Percentiles rank a stretch among this genome's conserved stretches.
Conservation (phyloP, 2,329 filamentous ascomycete species). For the Graphiopsis chlorocephala region DNA sequence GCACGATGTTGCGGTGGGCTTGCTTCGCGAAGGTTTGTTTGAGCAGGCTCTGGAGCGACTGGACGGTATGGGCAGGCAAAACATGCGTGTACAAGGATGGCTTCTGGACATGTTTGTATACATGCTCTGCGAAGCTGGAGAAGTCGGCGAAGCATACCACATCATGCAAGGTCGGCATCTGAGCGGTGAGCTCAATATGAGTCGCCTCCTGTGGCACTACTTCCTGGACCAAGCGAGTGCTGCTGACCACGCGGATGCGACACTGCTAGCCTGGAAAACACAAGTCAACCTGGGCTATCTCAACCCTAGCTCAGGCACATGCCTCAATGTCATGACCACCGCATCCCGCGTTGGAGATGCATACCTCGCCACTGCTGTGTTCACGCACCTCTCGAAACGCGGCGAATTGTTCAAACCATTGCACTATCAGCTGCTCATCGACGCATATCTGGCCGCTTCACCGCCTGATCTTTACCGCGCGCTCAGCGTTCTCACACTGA, state of each 20-base stretch:
- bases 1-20: slow-evolving; percentile 67
- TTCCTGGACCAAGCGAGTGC: slow-evolving; percentile 73
- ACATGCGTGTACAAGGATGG: slow-evolving; percentile 53
- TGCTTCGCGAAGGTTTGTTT: slow-evolving; percentile 77
- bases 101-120: slow-evolving; percentile 76
- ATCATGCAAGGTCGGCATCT: slow-evolving; percentile 61
- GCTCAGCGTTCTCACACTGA: slow-evolving; percentile 69
- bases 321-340: slow-evolving; percentile 67
- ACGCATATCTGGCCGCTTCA: slow-evolving; percentile 61
- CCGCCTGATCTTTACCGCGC: slow-evolving; percentile 60
- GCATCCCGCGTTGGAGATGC: slow-evolving; percentile 68
- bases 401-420: slow-evolving; percentile 58
- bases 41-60: slow-evolving; percentile 74
- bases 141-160: slow-evolving; percentile 72
- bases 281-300: slow-evolving; percentile 60
- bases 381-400: slow-evolving; percentile 62
- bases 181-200: slow-evolving; percentile 42
- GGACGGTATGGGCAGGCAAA: slow-evolving; percentile 56
- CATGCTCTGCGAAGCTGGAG: slow-evolving; percentile 66
- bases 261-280: slow-evolving; percentile 68
- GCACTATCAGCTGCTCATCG: slow-evolving; percentile 78
- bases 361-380: slow-evolving; percentile 66
- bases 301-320: slow-evolving; percentile 62
- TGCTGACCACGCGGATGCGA: slow-evolving; percentile 58
- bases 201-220: slow-evolving; percentile 63